phyloP scores from a whole-genome alignment of 345 rosid genomes.

The Microcos paniculata region DNA sequence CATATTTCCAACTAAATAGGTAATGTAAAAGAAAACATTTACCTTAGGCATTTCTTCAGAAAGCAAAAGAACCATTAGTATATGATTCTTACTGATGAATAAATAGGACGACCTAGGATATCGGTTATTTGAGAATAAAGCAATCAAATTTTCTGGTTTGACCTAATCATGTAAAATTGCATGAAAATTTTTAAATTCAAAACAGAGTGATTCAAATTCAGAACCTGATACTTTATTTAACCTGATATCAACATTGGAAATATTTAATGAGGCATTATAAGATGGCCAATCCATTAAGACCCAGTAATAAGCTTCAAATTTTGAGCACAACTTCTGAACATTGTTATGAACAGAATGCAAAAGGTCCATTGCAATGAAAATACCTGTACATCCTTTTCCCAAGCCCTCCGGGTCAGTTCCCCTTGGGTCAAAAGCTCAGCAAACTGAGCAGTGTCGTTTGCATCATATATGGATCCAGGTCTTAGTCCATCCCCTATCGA shows the following conservation, averaged over 20 bases:
- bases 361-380: background rate
- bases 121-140: background rate
- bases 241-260: background rate
- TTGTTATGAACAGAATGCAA: conserved; percentile 5
- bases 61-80: background rate
- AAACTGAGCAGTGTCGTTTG: conserved; percentile 96
- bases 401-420: conserved; percentile 93
- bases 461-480: conserved; percentile 98
- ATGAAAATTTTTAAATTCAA: background rate
- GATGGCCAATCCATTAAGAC: background rate
- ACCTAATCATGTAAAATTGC: background rate
- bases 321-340: background rate
- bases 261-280: background rate
- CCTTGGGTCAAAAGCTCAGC: conserved; percentile 99
- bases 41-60: background rate
- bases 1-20: background rate
- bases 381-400: conserved; percentile 99
- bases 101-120: background rate
- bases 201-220: background rate
- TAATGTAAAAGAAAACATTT: background rate
- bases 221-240: background rate
- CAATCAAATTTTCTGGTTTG: background rate
- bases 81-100: background rate
- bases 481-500: conserved; percentile 97
- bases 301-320: background rate